Evolutionary conservation across 1,284 basidiomycete species (phyloP).

Genomic region (Veloboletus limbatus): DNA sequence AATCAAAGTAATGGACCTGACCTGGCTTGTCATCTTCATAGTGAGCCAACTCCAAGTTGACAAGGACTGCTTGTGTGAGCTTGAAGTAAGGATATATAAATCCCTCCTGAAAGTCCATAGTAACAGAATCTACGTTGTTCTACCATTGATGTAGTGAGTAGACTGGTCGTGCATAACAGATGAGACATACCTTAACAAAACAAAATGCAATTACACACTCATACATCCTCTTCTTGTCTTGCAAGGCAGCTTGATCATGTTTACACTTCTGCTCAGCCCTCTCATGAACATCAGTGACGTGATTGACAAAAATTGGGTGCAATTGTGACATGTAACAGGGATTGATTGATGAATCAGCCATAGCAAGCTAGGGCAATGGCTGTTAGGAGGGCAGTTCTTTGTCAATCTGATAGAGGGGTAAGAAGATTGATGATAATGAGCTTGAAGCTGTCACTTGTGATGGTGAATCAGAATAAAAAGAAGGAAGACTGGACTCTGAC

Average conservation of each 20-base stretch:
- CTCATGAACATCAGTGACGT: conserved; percentile 3
- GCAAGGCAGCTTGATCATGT: background rate
- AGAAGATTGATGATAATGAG: too few species aligned
- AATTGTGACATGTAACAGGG: background rate
- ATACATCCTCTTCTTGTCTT: background rate
- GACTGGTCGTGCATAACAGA: too few species aligned
- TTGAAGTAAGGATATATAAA: conserved; percentile 7
- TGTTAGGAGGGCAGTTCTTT: too few species aligned
- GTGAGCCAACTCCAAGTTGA: background rate
- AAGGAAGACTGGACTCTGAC: too few species aligned
- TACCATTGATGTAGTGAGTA: background rate
- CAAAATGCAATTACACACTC: conserved; percentile 2
- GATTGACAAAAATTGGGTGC: background rate
- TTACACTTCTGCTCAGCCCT: background rate
- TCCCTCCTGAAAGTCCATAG: background rate
- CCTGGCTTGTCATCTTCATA: background rate
- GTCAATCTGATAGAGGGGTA: too few species aligned
- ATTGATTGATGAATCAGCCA: conserved; percentile 4
- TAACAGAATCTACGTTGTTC: background rate
- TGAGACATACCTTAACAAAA: background rate
- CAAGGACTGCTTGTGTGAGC: background rate
- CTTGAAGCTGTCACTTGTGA: too few species aligned
- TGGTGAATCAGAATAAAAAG: too few species aligned
- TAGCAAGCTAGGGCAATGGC: too few species aligned
- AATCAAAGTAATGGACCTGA: background rate